Conservation (phyloP, 441 rosid genomes). For the Arabidopsis hybrid region DNA sequence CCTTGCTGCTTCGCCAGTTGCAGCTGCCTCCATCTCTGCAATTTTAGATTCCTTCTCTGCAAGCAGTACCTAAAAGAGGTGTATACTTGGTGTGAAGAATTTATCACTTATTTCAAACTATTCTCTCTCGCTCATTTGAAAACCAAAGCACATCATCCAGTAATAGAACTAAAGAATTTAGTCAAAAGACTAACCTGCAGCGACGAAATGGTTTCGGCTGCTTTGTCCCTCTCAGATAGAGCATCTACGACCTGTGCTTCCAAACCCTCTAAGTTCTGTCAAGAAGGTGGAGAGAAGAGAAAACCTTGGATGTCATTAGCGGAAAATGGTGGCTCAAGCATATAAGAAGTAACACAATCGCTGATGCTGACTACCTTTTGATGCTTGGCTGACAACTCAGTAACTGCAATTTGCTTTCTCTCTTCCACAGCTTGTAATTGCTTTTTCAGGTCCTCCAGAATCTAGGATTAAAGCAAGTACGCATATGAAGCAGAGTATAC, state of each 20-base stretch:
- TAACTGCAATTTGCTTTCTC: slow-evolving; percentile 74
- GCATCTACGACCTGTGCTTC: slow-evolving; percentile 90
- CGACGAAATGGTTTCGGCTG: slow-evolving; percentile 79
- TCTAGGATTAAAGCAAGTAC: slow-evolving; percentile 56
- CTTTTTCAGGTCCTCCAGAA: slow-evolving; percentile 83
- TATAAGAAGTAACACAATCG: slow-evolving; percentile 20
- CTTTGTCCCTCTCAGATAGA: slow-evolving; percentile 84
- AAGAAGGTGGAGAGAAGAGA: slow-evolving; percentile 44
- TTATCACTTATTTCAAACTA: slow-evolving; percentile 18
- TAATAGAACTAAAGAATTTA: slow-evolving; percentile 11
- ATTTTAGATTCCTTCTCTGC: slow-evolving; percentile 93
- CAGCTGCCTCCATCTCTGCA: slow-evolving; percentile 97
- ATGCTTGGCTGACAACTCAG: slow-evolving; percentile 80
- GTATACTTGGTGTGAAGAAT: slow-evolving; percentile 35
- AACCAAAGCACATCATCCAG: slow-evolving; percentile 19
- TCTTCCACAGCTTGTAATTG: slow-evolving; percentile 84
- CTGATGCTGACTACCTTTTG: slow-evolving; percentile 69
- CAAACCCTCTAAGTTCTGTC: slow-evolving; percentile 79
- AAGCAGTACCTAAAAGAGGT: slow-evolving; percentile 65
- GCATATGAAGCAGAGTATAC: slow-evolving; percentile 22
- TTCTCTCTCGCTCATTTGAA: slow-evolving; percentile 19
- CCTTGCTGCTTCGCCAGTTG: slow-evolving; percentile 94
- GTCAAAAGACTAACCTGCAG: slow-evolving; percentile 70
- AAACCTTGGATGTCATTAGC: slow-evolving; percentile 38
- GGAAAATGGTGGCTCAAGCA: slow-evolving; percentile 18